Conservation (phyloP, 2,329 filamentous ascomycete genomes). For the Colletotrichum liriopes region DNA sequence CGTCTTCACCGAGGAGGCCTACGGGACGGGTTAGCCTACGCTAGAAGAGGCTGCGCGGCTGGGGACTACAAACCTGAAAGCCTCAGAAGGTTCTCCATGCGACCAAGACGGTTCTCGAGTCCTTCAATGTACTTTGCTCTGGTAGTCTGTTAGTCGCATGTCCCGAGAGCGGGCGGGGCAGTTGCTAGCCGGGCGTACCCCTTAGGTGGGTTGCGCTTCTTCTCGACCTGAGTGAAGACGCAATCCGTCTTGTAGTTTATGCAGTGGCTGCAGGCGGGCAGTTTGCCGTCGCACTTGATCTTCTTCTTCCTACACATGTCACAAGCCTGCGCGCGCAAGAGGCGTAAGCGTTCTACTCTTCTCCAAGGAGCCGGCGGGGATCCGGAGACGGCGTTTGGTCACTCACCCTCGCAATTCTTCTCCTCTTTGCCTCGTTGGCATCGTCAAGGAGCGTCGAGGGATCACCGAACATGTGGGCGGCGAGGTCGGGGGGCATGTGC, state of each 20-base stretch:
- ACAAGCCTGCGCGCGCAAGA: constrained; percentile 76
- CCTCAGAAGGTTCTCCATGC: constrained; percentile 93
- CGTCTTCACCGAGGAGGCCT: constrained; percentile 88
- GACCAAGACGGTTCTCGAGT: constrained; percentile 92
- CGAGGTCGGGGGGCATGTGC: constrained; percentile 70
- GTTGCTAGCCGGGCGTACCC: constrained; percentile 72
- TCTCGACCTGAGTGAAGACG: constrained; percentile 97
- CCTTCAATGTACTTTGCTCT: constrained; percentile 99
- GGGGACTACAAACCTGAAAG: constrained; percentile 74
- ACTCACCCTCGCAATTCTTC: constrained; percentile 86
- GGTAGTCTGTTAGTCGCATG: constrained; percentile 21
- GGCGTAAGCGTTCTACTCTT: constrained; percentile 2
- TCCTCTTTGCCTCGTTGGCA: constrained; percentile 86
- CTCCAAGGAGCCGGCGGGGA: not conserved
- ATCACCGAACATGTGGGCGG: constrained; percentile 73
- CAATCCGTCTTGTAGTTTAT: constrained; percentile 99
- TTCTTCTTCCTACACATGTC: constrained; percentile 98
- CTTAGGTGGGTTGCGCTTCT: constrained; percentile 97
- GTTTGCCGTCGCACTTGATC: constrained; percentile 98
- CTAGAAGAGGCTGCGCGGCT: not conserved
- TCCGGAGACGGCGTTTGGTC: not conserved
- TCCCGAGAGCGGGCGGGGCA: not conserved
- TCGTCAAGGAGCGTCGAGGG: constrained; percentile 73
- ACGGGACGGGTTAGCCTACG: constrained; percentile 46
- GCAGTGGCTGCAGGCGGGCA: constrained; percentile 95